Percentiles rank a stretch among this genome's conserved stretches.
Evolutionary conservation across 2,329 filamentous ascomycete species (phyloP).

Genomic region (Ophioceras dolichostomum): DNA sequence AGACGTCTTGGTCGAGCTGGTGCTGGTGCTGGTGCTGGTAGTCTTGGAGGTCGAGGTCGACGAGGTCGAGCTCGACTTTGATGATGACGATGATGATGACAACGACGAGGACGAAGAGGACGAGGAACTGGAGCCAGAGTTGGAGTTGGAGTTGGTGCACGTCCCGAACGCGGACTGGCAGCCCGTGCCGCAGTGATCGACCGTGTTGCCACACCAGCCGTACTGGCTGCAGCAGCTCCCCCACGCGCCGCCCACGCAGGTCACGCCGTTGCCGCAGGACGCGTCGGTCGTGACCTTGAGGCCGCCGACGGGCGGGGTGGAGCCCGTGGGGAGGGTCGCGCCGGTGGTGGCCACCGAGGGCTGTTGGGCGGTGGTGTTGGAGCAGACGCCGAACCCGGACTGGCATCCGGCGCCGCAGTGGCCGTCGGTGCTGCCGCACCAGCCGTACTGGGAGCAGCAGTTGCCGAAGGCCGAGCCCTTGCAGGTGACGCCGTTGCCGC

Average conservation of each 20-base stretch:
- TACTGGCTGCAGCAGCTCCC: slow-evolving; percentile 2
- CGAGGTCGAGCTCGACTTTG: neutral
- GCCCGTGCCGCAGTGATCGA: slow-evolving; percentile 5
- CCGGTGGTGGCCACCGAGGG: neutral
- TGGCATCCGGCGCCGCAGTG: slow-evolving; percentile 7
- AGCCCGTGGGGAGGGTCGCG: neutral
- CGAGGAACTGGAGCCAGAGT: neutral
- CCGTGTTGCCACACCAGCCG: slow-evolving; percentile 4
- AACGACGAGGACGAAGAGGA: neutral
- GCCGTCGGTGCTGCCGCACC: slow-evolving; percentile 4
- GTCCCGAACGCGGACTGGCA: slow-evolving; percentile 5
- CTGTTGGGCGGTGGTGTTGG: neutral
- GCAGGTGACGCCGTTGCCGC: slow-evolving; percentile 7
- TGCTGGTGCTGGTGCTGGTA: neutral
- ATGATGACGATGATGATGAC: neutral
- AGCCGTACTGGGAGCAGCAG: slow-evolving; percentile 7
- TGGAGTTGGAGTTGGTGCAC: neutral
- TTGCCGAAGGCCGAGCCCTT: slow-evolving; percentile 5
- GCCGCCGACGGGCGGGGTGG: neutral
- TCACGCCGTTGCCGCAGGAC: slow-evolving; percentile 3
- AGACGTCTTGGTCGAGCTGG: neutral
- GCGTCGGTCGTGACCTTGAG: slow-evolving; percentile 2
- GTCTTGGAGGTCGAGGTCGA: neutral
- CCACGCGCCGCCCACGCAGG: neutral
- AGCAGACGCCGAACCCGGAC: slow-evolving; percentile 5